phyloP scores from a whole-genome alignment of 2,329 filamentous ascomycete genomes.

The Aspergillus sp. region DNA sequence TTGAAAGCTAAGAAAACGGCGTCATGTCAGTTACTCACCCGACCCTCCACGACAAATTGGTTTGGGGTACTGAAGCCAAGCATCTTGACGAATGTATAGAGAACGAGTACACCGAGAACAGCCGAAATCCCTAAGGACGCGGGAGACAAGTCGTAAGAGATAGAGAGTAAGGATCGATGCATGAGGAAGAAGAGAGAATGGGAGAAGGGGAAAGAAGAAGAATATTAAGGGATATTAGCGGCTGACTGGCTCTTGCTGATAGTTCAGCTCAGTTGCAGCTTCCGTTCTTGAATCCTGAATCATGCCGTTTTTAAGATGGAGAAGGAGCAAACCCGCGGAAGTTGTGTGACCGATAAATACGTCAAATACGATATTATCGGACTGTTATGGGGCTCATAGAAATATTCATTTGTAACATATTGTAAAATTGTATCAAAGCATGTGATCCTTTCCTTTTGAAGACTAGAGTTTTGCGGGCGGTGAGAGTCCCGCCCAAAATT shows the following conservation, averaged over 20 bases:
- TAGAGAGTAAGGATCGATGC: slow-evolving; percentile 21
- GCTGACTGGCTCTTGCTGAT: neutral
- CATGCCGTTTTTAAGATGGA: neutral
- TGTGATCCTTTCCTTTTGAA: slow-evolving; percentile 3
- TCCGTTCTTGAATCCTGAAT: slow-evolving; percentile 2
- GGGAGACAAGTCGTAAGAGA: slow-evolving; percentile 23
- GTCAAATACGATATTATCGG: neutral
- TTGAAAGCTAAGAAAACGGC: neutral
- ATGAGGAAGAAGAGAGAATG: slow-evolving; percentile 20
- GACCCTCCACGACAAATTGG: slow-evolving; percentile 80
- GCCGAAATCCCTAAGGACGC: slow-evolving; percentile 30
- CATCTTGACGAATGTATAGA: slow-evolving; percentile 40
- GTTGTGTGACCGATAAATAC: neutral
- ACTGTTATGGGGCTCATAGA: neutral
- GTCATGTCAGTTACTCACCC: slow-evolving; percentile 54
- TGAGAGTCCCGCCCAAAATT: slow-evolving; percentile 36
- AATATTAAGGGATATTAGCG: slow-evolving; percentile 6
- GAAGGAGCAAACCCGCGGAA: neutral
- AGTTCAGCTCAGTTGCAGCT: slow-evolving; percentile 4
- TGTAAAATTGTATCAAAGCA: slow-evolving; percentile 3
- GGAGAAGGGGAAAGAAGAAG: slow-evolving; percentile 8
- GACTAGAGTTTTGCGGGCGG: slow-evolving; percentile 28
- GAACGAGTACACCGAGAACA: slow-evolving; percentile 32
- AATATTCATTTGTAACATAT: neutral
- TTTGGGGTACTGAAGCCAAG: slow-evolving; percentile 55